These are phyloP conservation scores for Cadophora luteo-olivacea DNA, from an alignment of 2,329 filamentous ascomycete genomes.

Conservation along the genomic window DNA sequence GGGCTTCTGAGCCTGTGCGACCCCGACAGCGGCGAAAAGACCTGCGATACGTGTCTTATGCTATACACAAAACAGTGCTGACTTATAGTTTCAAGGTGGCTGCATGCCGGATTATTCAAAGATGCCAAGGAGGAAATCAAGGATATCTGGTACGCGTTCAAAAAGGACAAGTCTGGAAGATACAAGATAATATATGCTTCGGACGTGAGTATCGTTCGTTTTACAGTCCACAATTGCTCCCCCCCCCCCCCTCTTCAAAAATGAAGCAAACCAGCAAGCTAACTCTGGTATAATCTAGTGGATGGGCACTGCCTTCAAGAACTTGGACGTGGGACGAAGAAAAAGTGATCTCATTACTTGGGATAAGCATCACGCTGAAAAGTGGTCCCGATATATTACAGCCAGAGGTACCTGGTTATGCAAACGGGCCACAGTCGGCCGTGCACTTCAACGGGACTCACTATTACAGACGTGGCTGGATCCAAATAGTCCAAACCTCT, in stretches of 20 bases:
- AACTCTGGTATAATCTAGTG: not conserved
- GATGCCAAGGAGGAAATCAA: conserved; percentile 1
- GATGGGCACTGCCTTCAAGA: not conserved
- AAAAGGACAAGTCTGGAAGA: not conserved
- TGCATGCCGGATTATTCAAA: conserved; percentile 28
- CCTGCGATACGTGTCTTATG: not conserved
- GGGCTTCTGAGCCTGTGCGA: not conserved
- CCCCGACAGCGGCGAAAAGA: not conserved
- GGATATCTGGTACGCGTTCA: conserved; percentile 31
- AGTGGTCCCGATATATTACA: conserved; percentile 20
- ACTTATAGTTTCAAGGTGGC: conserved; percentile 17
- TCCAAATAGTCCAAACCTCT: conserved; percentile 17
- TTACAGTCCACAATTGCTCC: no score
- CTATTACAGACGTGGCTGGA: conserved; percentile 21
- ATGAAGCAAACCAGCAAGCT: not conserved
- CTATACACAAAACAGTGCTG: not conserved
- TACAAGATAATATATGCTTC: conserved; percentile 20
- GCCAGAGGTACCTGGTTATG: conserved; percentile 23
- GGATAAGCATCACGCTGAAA: conserved; percentile 19
- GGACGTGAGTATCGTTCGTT: not conserved
- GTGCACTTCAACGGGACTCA: not conserved
- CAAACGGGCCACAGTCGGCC: conserved; percentile 4
- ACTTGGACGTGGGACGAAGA: conserved; percentile 18
- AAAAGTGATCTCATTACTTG: conserved; percentile 30
- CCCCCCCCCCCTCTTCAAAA: not conserved